A percentile compares a stretch with the other conserved stretches of the same genome.
Evolutionary conservation across 148 eudicot species (phyloP).

Genomic region (Vaccinium macrocarpon): DNA sequence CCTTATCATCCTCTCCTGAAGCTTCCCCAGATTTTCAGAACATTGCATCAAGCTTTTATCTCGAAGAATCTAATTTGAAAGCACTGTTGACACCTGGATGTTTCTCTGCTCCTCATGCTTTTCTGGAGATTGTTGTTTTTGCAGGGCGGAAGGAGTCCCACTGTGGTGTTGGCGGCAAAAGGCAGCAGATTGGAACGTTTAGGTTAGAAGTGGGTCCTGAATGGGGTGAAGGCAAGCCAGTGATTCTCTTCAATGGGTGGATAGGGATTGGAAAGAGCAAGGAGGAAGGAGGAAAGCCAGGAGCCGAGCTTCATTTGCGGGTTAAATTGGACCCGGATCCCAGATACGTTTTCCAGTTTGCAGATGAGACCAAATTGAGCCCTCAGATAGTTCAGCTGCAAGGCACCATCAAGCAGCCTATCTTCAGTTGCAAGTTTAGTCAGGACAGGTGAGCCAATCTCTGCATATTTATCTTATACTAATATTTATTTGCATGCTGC

Average conservation of each 20-base stretch:
- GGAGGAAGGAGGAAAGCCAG: conserved; percentile 40
- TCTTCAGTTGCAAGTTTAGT: conserved; percentile 64
- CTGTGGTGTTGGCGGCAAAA: conserved; percentile 49
- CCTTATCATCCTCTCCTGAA: conserved; percentile 44
- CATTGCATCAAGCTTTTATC: conserved; percentile 54
- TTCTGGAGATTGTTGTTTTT: conserved; percentile 51
- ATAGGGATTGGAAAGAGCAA: conserved; percentile 51
- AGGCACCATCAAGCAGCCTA: conserved; percentile 50
- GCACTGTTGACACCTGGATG: conserved; percentile 46
- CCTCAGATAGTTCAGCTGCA: conserved; percentile 65
- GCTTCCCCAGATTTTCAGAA: conserved; percentile 36
- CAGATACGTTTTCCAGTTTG: conserved; percentile 62
- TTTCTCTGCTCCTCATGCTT: conserved; percentile 40
- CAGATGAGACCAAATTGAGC: conserved; percentile 49
- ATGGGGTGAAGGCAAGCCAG: conserved; percentile 53
- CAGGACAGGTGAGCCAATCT: conserved; percentile 42
- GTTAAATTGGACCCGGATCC: conserved; percentile 63
- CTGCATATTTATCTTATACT: background rate
- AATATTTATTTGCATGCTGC: background rate
- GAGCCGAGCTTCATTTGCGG: conserved; percentile 49
- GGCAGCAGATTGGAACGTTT: conserved; percentile 54
- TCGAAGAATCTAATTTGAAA: conserved; percentile 54
- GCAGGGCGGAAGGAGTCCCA: conserved; percentile 41
- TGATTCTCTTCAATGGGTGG: conserved; percentile 53
- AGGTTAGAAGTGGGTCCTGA: conserved; percentile 52